Evolutionary conservation across 1,139 yeast species (phyloP), one percentile per base, ranked within the genome.

Genomic region (Suhomyces anneliseae): DNA sequence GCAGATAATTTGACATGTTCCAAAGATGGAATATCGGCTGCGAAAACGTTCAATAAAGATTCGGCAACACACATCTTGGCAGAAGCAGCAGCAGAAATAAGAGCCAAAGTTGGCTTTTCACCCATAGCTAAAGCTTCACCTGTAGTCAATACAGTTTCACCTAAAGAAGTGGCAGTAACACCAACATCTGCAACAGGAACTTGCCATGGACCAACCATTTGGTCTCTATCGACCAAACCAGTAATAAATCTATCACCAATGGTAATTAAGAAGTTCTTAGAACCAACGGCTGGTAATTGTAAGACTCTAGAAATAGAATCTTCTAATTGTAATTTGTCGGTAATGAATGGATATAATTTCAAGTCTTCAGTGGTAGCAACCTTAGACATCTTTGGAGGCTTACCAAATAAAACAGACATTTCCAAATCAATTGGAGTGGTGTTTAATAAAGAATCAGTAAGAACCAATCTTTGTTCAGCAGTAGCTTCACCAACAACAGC

Each of bases 151-250:
- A 87, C 70, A 7, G 78, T 74, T 45, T 83, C 87, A 58, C 96
- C 97, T 46, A 90, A 78, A 2, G 97, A 88, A 0, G 98, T 86
- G 50, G 89, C 86, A 15, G 99, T 92, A 46, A 93, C 97, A 68
- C 97, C 99, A 48, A 90, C 97, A 66, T 95, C 98, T n/a, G 99
- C 95, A 26, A 95, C 99, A 39, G 99, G 99, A 6, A 87, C 92
- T 76, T 95, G 99, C 98, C 99, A 95, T 62, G 99, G 99, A 39
- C 99, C 99, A 51, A 95, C 98, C 87, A 92, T 87, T 74, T 95
- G 99, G 66, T 95, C 99, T 65, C 99, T 85, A 61, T 95, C 98
- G 53, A 93, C 88, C 58, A 95, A 80, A 42, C 99, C 99, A 37
- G 98, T 93, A 51, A 95, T 95, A 31, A 95, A 81, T 72, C 99